Evolutionary conservation across 176 grass and related monocot genomes (phyloP).

Genomic region (Triticum timopheevii): DNA sequence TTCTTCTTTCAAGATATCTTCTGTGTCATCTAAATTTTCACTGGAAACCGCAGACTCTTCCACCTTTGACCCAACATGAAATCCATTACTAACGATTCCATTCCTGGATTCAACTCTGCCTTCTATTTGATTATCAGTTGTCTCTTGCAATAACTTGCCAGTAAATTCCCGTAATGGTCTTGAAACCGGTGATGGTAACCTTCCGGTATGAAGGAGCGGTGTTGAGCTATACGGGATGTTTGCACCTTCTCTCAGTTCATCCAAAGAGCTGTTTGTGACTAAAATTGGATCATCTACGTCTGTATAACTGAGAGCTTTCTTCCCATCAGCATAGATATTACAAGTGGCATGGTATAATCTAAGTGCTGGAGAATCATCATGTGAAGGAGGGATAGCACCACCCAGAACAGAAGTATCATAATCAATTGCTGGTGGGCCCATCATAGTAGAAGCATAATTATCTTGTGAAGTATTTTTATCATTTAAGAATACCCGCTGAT

Average conservation of each 20-base stretch:
- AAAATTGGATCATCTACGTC: constrained; percentile 24
- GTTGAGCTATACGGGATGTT: constrained; percentile 13
- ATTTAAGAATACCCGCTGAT: constrained; percentile 67
- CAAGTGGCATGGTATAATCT: constrained; percentile 49
- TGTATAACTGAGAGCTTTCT: constrained; percentile 35
- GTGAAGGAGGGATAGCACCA: constrained; percentile 36
- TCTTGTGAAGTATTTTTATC: constrained; percentile 41
- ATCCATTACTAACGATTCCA: constrained; percentile 34
- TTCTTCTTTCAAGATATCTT: constrained; percentile 37
- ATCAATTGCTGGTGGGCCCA: constrained; percentile 20
- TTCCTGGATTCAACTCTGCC: constrained; percentile 30
- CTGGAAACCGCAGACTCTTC: constrained; percentile 34
- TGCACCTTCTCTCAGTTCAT: constrained; percentile 29
- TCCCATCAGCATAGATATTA: constrained; percentile 52
- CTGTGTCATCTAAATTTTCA: constrained; percentile 37
- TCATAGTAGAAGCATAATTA: neutral
- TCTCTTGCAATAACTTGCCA: constrained; percentile 45
- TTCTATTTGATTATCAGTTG: constrained; percentile 53
- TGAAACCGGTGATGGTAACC: constrained; percentile 29
- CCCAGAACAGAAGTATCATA: constrained; percentile 23
- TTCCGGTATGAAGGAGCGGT: constrained; percentile 17
- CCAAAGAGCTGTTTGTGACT: constrained; percentile 26
- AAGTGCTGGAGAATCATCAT: constrained; percentile 60
- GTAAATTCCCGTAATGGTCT: constrained; percentile 35
- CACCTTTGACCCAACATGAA: constrained; percentile 37